Base-by-base conservation (phyloP, 345 rosid genomes). In the Arabidopsis suecica region DNA sequence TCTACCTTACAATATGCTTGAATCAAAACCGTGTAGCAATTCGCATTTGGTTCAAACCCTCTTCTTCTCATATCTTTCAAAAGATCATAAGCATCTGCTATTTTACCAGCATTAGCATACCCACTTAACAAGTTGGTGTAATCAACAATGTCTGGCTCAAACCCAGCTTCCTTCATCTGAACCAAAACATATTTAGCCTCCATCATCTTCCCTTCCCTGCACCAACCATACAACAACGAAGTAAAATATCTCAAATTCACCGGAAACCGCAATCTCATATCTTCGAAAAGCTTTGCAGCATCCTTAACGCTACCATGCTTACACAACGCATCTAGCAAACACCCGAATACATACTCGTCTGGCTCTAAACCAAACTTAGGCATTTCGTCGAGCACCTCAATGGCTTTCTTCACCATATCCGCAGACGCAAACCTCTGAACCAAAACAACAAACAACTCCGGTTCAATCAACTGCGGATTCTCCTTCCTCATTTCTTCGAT, bases 351-450 rank as follows among this genome's bases (percentile, higher is more conserved):
- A 51, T 84, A 83, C 79, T 87, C 97, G 68, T 92, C 96, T 0
- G 91, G 88, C 50, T 89, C 87, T 57, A 90, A 91, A 6, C 94
- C 94, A 10, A 85, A 84, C 66, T 83, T 91, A 2, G 93, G 93
- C 97, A 88, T 90, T 84, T 90, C 93, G 79, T 95, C 99, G 47
- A 92, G 82, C 80, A 92, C 97, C 76, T 90, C 88, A 55, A 90
- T 74, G 0, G 99, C 99, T 72, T 92, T 95, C 79, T 84, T 82
- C 42, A 92, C 97, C 84, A 95, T 86, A 61, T 84, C 83, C 12
- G 86, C 78, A 20, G 91, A 86, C 14, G 91, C 86, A 67, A 92
- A 92, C 62, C 97, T 82, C 81, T 91, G 78, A 65, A 92, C 87
- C 74, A 95, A 56, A 68, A 90, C 85, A 8, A 88, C 81, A 72